These are phyloP conservation scores for Lachancea quebecensis DNA, from an alignment of 805 yeast genomes.

Conservation along the genomic window DNA sequence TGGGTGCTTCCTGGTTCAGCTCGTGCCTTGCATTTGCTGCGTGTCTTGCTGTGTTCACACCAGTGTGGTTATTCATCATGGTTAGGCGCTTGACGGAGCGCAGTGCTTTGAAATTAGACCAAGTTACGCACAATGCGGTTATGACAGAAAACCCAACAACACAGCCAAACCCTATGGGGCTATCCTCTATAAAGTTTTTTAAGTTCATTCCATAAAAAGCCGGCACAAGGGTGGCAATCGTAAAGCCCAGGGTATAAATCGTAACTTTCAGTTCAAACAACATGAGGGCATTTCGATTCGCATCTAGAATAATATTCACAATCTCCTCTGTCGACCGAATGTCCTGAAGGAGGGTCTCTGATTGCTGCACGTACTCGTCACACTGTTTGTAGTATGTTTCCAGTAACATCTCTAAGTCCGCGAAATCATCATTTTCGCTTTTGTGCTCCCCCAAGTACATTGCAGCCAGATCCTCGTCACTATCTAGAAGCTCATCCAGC, in stretches of 20 bases:
- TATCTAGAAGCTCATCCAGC: slow-evolving; percentile 75
- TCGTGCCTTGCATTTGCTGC: slow-evolving; percentile 14
- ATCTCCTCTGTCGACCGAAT: slow-evolving; percentile 89
- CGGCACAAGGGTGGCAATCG: slow-evolving; percentile 78
- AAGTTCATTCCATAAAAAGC: slow-evolving; percentile 88
- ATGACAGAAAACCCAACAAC: slow-evolving; percentile 47
- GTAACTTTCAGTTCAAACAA: slow-evolving; percentile 76
- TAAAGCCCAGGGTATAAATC: slow-evolving; percentile 76
- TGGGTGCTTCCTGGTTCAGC: slow-evolving; percentile 17
- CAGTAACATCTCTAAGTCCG: slow-evolving; percentile 78
- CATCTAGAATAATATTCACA: slow-evolving; percentile 83
- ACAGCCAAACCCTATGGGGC: slow-evolving; percentile 52
- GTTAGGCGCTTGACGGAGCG: slow-evolving; percentile 60
- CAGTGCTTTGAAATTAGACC: slow-evolving; percentile 49
- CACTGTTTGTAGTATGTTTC: slow-evolving; percentile 88
- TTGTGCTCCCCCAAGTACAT: slow-evolving; percentile 60
- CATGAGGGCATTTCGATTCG: slow-evolving; percentile 87
- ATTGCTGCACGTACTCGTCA: slow-evolving; percentile 88
- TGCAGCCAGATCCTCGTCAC: slow-evolving; percentile 74
- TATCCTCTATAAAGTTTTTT: slow-evolving; percentile 69
- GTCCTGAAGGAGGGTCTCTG: slow-evolving; percentile 74
- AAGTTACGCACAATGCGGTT: slow-evolving; percentile 49
- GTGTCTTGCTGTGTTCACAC: slow-evolving; percentile 23
- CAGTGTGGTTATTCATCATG: slow-evolving; percentile 39
- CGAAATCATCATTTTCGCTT: slow-evolving; percentile 37